These are phyloP conservation scores for Linaria vulgaris DNA, from an alignment of 257 asterid species.

Conservation along the genomic window DNA sequence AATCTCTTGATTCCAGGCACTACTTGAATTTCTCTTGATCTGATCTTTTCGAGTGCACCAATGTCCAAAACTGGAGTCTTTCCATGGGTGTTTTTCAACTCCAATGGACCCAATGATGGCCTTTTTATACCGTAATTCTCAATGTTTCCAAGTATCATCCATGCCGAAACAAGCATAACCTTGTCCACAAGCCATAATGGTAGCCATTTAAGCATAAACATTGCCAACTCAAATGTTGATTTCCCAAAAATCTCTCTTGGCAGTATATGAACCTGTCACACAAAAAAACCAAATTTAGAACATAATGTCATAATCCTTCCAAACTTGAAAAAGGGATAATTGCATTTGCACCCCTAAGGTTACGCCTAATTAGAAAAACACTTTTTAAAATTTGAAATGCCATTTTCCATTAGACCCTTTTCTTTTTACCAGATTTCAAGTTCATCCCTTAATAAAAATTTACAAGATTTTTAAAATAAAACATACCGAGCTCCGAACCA, in stretches of 20 bases:
- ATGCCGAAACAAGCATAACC: constrained; percentile 44
- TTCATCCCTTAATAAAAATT: too few relatives aligned
- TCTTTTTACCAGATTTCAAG: too few relatives aligned
- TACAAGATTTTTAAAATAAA: too few relatives aligned
- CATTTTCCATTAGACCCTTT: too few relatives aligned
- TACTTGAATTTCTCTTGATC: constrained; percentile 50
- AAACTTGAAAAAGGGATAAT: neutral
- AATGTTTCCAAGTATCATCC: constrained; percentile 51
- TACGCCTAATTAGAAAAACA: neutral
- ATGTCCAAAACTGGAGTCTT: constrained; percentile 70
- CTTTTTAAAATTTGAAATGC: too few relatives aligned
- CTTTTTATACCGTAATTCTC: constrained; percentile 54
- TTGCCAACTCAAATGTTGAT: constrained; percentile 60
- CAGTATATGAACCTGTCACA: constrained; percentile 61
- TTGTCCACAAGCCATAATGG: constrained; percentile 71
- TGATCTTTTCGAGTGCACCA: constrained; percentile 59
- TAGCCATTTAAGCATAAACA: constrained; percentile 57
- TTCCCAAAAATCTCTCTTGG: constrained; percentile 61
- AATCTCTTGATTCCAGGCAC: constrained; percentile 53
- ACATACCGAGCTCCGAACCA: constrained; percentile 52
- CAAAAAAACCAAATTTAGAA: neutral
- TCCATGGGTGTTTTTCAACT: constrained; percentile 57
- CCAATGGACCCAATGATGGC: constrained; percentile 56
- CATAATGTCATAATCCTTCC: too few relatives aligned
- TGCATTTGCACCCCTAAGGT: neutral